phyloP scores from a whole-genome alignment of 78 protist species.

The Emiliania huxleyi region DNA sequence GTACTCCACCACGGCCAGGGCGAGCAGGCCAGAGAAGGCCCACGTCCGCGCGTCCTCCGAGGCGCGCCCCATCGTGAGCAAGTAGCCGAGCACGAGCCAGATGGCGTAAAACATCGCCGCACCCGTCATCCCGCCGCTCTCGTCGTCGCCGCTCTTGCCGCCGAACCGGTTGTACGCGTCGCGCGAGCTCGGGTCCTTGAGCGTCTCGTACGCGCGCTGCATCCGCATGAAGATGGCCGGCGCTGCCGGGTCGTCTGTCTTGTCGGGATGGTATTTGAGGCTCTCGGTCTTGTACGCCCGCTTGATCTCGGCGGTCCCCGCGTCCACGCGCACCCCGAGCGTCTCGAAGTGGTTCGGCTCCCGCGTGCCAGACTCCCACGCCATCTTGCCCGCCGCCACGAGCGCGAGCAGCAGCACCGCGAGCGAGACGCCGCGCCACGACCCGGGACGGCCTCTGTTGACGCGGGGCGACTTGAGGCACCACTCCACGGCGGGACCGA shows the following conservation, averaged over 20 bases:
- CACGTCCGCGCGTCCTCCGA: not conserved
- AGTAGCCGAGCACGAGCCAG: not conserved
- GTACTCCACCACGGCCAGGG: slow-evolving; percentile 15
- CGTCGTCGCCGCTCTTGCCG: not conserved
- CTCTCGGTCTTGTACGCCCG: not conserved
- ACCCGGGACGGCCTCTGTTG: not conserved
- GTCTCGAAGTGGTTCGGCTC: not conserved
- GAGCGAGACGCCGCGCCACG: not conserved
- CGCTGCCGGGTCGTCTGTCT: not conserved
- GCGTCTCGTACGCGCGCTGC: not conserved
- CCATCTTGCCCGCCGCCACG: not conserved
- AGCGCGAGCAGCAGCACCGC: not conserved
- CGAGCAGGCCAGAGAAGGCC: not conserved
- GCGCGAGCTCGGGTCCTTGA: not conserved
- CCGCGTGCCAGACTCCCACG: not conserved
- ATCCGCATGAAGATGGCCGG: not conserved
- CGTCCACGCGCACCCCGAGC: not conserved
- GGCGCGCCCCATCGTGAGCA: not conserved
- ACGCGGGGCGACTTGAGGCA: not conserved
- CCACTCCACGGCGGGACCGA: slow-evolving; percentile 8
- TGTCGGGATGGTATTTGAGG: slow-evolving; percentile 10
- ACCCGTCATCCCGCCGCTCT: too few relatives aligned
- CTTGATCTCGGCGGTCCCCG: not conserved
- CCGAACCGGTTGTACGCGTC: not conserved
- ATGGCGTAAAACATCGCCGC: not conserved